These are phyloP conservation scores for Tuber brumale DNA, from an alignment of 495 filamentous ascomycete genomes.

Conservation along the genomic window DNA sequence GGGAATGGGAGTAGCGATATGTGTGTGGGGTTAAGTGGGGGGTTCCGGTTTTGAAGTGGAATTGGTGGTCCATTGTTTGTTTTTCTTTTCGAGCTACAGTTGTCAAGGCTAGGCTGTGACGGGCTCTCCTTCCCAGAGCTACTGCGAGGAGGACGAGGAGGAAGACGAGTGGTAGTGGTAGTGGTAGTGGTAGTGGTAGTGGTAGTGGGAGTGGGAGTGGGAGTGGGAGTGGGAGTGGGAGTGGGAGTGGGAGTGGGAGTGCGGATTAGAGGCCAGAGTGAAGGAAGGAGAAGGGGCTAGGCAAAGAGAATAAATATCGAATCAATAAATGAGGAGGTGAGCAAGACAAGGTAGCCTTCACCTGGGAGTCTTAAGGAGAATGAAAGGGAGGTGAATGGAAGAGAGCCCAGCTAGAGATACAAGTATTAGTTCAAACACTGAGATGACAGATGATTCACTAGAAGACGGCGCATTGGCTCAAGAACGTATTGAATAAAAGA, in stretches of 20 bases:
- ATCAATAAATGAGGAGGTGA: not conserved
- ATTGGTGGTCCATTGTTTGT: not conserved
- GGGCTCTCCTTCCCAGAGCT: not conserved
- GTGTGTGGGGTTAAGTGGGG: not conserved
- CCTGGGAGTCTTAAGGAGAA: not conserved
- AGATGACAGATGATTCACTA: not conserved
- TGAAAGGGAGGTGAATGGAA: not conserved
- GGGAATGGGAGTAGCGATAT: not conserved
- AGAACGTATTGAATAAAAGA: not conserved
- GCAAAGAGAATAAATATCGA: not conserved
- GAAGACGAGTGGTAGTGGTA: not conserved
- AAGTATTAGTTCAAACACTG: not conserved
- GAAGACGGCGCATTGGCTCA: not conserved
- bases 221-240: too few species aligned
- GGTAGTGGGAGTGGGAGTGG: too few species aligned
- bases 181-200: too few species aligned
- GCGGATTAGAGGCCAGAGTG: not conserved
- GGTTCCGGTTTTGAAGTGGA: not conserved
- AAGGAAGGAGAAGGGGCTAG: not conserved
- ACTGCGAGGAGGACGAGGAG: not conserved
- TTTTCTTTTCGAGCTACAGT: not conserved
- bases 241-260: too few species aligned
- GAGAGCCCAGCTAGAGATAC: not conserved
- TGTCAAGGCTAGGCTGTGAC: not conserved
- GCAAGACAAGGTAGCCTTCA: not conserved